Evolutionary conservation across 2,329 filamentous ascomycete species (phyloP), one percentile per base, ranked within the genome.

Genomic region (Harringtonia lauricola): DNA sequence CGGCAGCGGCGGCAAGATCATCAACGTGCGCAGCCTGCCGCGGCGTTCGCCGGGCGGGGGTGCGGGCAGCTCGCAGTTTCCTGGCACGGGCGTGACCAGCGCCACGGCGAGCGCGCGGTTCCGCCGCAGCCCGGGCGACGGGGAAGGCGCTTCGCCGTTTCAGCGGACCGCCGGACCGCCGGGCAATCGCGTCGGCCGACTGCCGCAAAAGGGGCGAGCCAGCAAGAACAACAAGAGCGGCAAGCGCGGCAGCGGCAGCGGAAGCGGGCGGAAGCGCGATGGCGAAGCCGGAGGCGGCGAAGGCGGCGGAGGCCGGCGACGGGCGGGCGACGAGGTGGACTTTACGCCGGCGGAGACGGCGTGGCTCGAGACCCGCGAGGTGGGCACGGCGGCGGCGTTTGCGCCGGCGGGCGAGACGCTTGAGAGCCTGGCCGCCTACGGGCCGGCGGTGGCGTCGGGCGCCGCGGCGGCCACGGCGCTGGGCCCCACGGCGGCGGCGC

Each of bases 401-500:
- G 53, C 56, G 41, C 66, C 66, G 14, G 43, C 51, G 17, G 31
- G 26, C 8, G 42, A 61, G 42, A 56, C 60, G 41, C 51, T 56
- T 24, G 56, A 55, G 39, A 51, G 58, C 21, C 58, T 68, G 36
- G 48, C 52, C 22, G 63, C 61, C 36, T 63, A 60, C 56, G 62
- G 59, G 9, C 63, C 65, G 12, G 60, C 61, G 7, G 44, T 66
- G n/a, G 57, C 63, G 3, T 58, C 53, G 18, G 49, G 41, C 44
- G 53, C 35, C 47, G 54, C 34, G 54, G 17, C 56, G 40, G 42
- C 54, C 19, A 49, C 59, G 40, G 36, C 36, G 12, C 19, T 28
- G 34, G 60, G 57, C 38, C 52, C 55, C 43, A 53, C 58, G 36
- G 59, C 61, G 51, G 53, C 58, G 17, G 63, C 56, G 9, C 36